A percentile compares a stretch with the other conserved stretches of the same genome.
These are phyloP conservation scores for Pseudonitzschia delicatissima DNA, from an alignment of 108 stramenopile genomes.

Conservation along the genomic window DNA sequence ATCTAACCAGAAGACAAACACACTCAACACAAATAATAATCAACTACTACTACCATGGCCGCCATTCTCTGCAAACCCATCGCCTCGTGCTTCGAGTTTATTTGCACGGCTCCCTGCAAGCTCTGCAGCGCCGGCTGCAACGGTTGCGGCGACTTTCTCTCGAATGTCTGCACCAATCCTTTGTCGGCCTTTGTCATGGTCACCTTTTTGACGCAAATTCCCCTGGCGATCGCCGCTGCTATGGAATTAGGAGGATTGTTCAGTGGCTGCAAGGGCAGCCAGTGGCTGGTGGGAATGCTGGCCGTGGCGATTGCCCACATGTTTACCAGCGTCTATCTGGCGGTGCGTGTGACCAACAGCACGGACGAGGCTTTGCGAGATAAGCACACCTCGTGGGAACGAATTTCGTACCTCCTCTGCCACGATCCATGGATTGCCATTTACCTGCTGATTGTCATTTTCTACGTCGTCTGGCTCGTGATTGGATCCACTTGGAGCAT, in stretches of 20 bases:
- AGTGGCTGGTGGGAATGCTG: background rate
- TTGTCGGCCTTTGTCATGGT: background rate
- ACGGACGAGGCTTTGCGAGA: background rate
- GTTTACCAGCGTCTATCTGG: background rate
- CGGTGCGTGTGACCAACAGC: background rate
- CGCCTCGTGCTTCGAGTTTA: background rate
- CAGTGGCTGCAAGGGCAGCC: background rate
- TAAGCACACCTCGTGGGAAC: background rate
- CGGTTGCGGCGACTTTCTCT: background rate
- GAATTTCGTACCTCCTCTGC: background rate
- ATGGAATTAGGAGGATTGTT: background rate
- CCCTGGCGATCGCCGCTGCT: background rate
- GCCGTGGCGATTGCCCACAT: background rate
- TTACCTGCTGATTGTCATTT: background rate
- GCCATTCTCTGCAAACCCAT: conserved; percentile 1
- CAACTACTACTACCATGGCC: background rate
- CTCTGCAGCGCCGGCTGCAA: background rate
- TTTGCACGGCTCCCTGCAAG: background rate
- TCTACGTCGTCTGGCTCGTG: background rate
- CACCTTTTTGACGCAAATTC: background rate
- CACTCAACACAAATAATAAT: no score
- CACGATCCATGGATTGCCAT: background rate
- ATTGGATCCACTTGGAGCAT: background rate
- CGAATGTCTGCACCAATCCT: background rate
- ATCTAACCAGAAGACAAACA: no score